Evolutionary conservation across 768 basidiomycete species (phyloP).

Genomic region (Pleurotus cornucopiae): DNA sequence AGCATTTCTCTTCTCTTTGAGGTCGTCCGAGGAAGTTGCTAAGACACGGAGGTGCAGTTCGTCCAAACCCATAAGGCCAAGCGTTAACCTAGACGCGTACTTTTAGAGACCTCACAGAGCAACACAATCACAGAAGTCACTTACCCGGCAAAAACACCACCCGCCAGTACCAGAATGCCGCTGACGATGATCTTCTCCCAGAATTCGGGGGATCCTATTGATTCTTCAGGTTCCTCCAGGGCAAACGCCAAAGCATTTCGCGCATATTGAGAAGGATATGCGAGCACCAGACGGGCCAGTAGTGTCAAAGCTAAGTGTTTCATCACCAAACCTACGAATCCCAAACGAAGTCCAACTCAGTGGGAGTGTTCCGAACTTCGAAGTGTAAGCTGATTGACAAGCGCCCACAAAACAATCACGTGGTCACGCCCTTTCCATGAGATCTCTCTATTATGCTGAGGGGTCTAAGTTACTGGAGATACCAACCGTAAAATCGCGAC

Average conservation of each 20-base stretch:
- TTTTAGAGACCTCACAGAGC: neutral
- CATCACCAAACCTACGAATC: too few species aligned
- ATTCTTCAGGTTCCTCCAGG: neutral
- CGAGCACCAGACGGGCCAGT: too few species aligned
- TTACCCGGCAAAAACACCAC: slow-evolving; percentile 92
- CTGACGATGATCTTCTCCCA: slow-evolving; percentile 71
- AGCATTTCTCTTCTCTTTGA: slow-evolving; percentile 63
- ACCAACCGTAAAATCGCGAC: slow-evolving; percentile 62
- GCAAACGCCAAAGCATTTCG: too few species aligned
- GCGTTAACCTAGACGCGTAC: slow-evolving; percentile 56
- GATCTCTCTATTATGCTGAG: too few species aligned
- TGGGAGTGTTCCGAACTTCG: too few species aligned
- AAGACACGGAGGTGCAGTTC: slow-evolving; percentile 88
- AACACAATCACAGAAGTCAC: slow-evolving; percentile 15
- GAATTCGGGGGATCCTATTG: slow-evolving; percentile 58
- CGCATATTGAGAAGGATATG: too few species aligned
- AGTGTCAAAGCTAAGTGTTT: too few species aligned
- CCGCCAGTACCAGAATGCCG: slow-evolving; percentile 66
- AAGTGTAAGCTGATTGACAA: too few species aligned
- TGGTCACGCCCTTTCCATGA: too few species aligned
- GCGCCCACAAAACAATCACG: too few species aligned
- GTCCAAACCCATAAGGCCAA: slow-evolving; percentile 92
- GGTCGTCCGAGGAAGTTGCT: slow-evolving; percentile 74
- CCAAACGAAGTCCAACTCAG: too few species aligned
- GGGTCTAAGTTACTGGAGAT: neutral